Base-by-base conservation (phyloP, 1,284 basidiomycete species). In the Cystobasidium slooffiae region DNA sequence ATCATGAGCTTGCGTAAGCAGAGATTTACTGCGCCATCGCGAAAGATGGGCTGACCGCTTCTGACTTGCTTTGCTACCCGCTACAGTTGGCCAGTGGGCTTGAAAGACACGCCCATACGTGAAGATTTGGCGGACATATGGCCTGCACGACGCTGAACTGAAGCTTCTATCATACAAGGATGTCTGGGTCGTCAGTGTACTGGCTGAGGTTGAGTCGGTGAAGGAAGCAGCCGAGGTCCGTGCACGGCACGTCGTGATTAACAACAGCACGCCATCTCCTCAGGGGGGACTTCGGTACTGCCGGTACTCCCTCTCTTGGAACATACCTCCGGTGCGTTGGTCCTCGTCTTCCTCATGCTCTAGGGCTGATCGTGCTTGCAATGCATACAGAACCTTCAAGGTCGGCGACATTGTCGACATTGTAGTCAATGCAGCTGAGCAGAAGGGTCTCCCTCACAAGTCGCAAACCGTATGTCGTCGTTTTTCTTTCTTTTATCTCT, bases 401-500 rank as follows among this genome's bases (percentile, higher is more conserved):
- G 88, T 98, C 79, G 96, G 96, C 79, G 96, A 99, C 85, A 97
- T 99, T 82, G 96, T 99, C 43, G 68, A 59, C 49, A 47, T 63
- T 3, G 49, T 52, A 6, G 96, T 96, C 81, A 98, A 99, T 84
- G 89, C 95, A 77, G 93, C 95, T 68, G 92, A 97, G 85, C 97
- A 99, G 89, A 97, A 96, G 91, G 96, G 96, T 85, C 97, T 99
- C 94, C 95, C 96, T 83, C 95, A 97, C 88, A 98, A 98, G 86
- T 95, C 82, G 83, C 78, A 80, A 10, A 47, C 65, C 61, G 47
- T 37, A 37, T 18, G 18, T 55, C 3, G n/a, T n/a, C n/a, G n/a
- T n/a, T n/a, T n/a, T n/a, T n/a, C 1, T 4, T 18, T 2, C 5
- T 24, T 37, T 8, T 24, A 6, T 65, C 18, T 22, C 41, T 14